Conservation (phyloP, 371 early-diverging fungal genomes). For the Smittium mucronatum region DNA sequence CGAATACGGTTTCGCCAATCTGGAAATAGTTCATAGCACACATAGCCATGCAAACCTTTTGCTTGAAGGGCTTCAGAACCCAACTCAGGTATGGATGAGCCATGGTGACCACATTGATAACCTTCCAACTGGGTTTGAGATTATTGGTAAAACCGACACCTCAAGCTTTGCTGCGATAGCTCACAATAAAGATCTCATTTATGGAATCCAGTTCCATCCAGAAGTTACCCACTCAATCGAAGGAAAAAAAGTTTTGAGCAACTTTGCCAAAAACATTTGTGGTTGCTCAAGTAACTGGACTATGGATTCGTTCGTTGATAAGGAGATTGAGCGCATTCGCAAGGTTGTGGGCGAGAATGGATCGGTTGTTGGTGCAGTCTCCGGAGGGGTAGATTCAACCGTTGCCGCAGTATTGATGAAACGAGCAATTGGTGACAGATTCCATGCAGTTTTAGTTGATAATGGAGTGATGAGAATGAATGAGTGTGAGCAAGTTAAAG, state of each 20-base stretch:
- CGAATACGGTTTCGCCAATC: slow-evolving; percentile 87
- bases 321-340: slow-evolving; percentile 88
- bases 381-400: slow-evolving; percentile 92
- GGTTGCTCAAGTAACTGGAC: slow-evolving; percentile 77
- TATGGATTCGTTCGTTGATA: slow-evolving; percentile 90
- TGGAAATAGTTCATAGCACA: slow-evolving; percentile 45
- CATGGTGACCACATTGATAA: slow-evolving; percentile 88
- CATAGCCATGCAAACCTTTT: slow-evolving; percentile 51
- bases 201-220: slow-evolving; percentile 96
- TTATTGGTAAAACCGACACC: slow-evolving; percentile 73
- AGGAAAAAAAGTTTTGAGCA: slow-evolving; percentile 67
- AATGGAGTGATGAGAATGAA: slow-evolving; percentile 97
- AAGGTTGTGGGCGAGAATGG: slow-evolving; percentile 79
- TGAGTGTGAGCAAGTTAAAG: slow-evolving; percentile 75
- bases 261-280: slow-evolving; percentile 86
- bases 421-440: slow-evolving; percentile 93
- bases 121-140: slow-evolving; percentile 67
- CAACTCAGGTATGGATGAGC: slow-evolving; percentile 88
- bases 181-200: slow-evolving; percentile 60
- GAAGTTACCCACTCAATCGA: slow-evolving; percentile 93
- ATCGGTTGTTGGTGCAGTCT: slow-evolving; percentile 92
- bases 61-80: slow-evolving; percentile 58
- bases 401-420: slow-evolving; percentile 94
- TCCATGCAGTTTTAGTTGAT: slow-evolving; percentile 95
- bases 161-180: slow-evolving; percentile 83